These are phyloP conservation scores for Penicillium italicum DNA, from an alignment of 2,329 filamentous ascomycete species.

Conservation along the genomic window DNA sequence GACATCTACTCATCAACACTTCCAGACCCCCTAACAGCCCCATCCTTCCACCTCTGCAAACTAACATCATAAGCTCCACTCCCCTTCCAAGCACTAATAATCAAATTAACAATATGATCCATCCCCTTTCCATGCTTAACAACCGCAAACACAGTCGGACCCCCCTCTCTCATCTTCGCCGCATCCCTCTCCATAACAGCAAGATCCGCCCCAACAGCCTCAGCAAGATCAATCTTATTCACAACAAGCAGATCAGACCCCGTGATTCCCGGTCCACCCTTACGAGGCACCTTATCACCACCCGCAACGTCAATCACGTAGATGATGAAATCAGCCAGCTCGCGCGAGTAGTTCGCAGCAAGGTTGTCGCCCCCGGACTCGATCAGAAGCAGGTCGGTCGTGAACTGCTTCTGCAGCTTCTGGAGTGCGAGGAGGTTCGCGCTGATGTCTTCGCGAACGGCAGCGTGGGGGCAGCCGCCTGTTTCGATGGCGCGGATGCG, in stretches of 20 bases:
- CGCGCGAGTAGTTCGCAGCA: slow-evolving; percentile 91
- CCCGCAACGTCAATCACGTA: slow-evolving; percentile 98
- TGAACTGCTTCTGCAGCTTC: slow-evolving; percentile 76
- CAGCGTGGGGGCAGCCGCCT: slow-evolving; percentile 93
- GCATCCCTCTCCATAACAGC: slow-evolving; percentile 93
- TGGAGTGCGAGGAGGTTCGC: slow-evolving; percentile 91
- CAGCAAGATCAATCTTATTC: slow-evolving; percentile 95
- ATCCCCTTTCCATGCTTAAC: slow-evolving; percentile 90
- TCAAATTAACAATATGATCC: slow-evolving; percentile 80
- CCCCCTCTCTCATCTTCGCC: slow-evolving; percentile 89
- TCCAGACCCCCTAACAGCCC: slow-evolving; percentile 38
- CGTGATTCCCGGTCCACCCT: slow-evolving; percentile 95
- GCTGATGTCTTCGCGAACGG: slow-evolving; percentile 93
- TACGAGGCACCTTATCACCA: slow-evolving; percentile 93
- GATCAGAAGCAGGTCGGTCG: slow-evolving; percentile 81
- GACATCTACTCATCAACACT: slow-evolving; percentile 27
- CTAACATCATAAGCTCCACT: slow-evolving; percentile 65
- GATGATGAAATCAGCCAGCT: slow-evolving; percentile 95
- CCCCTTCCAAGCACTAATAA: slow-evolving; percentile 87
- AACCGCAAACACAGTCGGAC: slow-evolving; percentile 91
- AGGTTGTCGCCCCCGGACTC: slow-evolving; percentile 96
- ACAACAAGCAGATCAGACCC: slow-evolving; percentile 91
- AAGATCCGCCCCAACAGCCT: slow-evolving; percentile 84
- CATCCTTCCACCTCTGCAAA: slow-evolving; percentile 45
- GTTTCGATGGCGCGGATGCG: slow-evolving; percentile 97